Evolutionary conservation across 1,284 basidiomycete species (phyloP).

Genomic region (Ceratobasidium sp.): DNA sequence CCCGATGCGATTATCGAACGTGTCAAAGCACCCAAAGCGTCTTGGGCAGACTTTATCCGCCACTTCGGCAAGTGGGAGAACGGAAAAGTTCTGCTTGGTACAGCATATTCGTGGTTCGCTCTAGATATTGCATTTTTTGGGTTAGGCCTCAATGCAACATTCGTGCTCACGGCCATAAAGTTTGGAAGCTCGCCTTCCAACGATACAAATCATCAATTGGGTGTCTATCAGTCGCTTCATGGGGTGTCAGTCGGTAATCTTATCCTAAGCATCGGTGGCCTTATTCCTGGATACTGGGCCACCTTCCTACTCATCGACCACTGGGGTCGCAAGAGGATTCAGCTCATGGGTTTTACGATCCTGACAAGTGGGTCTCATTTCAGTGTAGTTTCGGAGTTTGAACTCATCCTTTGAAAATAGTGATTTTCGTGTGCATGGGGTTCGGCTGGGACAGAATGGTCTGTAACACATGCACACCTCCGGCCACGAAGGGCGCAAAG

Average conservation of each 20-base stretch:
- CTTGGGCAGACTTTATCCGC: constrained; percentile 71
- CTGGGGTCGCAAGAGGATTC: constrained; percentile 82
- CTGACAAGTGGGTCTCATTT: constrained; percentile 68
- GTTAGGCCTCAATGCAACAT: constrained; percentile 83
- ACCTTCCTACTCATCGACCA: constrained; percentile 77
- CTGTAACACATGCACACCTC: constrained; percentile 65
- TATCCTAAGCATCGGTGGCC: constrained; percentile 66
- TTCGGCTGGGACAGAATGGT: constrained; percentile 80
- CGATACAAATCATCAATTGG: constrained; percentile 57
- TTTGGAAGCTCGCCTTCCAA: constrained; percentile 57
- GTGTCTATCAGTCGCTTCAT: constrained; percentile 57
- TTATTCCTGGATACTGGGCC: constrained; percentile 83
- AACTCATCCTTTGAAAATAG: constrained; percentile 22
- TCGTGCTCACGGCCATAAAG: constrained; percentile 67
- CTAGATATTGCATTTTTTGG: constrained; percentile 72
- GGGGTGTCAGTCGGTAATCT: constrained; percentile 65
- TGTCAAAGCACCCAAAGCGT: constrained; percentile 75
- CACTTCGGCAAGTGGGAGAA: constrained; percentile 64
- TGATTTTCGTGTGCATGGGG: constrained; percentile 63
- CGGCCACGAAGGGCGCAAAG: too few species aligned
- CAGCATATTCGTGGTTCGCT: constrained; percentile 82
- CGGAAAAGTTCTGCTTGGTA: constrained; percentile 61
- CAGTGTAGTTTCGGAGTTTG: constrained; percentile 19
- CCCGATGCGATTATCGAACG: constrained; percentile 71
- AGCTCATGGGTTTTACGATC: constrained; percentile 79